Base-by-base conservation (phyloP, 2,329 filamentous ascomycete species). In the Hymenoscyphus occultus region DNA sequence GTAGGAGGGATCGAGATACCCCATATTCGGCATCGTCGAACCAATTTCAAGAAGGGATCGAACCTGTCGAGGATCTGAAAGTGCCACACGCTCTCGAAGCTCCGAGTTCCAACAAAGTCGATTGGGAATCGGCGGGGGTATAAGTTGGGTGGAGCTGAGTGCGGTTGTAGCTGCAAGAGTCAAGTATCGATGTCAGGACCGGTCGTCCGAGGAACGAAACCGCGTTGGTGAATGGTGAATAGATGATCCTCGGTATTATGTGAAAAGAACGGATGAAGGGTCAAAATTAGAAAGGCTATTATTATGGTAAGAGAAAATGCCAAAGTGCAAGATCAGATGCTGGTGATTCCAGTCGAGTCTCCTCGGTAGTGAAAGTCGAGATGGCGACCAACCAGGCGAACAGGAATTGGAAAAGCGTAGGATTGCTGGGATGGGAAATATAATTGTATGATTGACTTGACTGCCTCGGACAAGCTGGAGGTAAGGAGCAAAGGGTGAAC, bases 1-100 rank as follows among this genome's bases (percentile, higher is more conserved):
- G 42, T 63, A 70, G 6, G 63, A 42, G 7, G 68, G 69, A 60
- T 74, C 69, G 48, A 71, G 69, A 67, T 72, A 74, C 39, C 69
- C 71, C 70, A 74, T 74, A 59, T 66, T 71, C 60, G 64, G 64
- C 56, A 67, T 70, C 22, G 59, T 39, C 63, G 64, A 60, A 64
- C 65, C 59, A 57, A 66, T 59, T 60, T 64, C 57, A 39, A 58
- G 62, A 60, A 48, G 48, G 12, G 7, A n/a, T 13, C 28, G 54
- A 39, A 64, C 58, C 67, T 32, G 64, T 58, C 59, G 60, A 63
- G 61, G 64, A 65, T 63, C 60, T 56, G 65, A 54, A 62, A 56
- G 42, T 62, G 35, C 59, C 60, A 61, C 35, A 59, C 61, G 42
- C 39, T 56, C 32, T 7, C 35, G 5, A 22, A 56, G 14, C 35